Evolutionary conservation across 306 rosid genomes (phyloP), one percentile per base, ranked within the genome.

Genomic region (Oemleria cerasiformis): DNA sequence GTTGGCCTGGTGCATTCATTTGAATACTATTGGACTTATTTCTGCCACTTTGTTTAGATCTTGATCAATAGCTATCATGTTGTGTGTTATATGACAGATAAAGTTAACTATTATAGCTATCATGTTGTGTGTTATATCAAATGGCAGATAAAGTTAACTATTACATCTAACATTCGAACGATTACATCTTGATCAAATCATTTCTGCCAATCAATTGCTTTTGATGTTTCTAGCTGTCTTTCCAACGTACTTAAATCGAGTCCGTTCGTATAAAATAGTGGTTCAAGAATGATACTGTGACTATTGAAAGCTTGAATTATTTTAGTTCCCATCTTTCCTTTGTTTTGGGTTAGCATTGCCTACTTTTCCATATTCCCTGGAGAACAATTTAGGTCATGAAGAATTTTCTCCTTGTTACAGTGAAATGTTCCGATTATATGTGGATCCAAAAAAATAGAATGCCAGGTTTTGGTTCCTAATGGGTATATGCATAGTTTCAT

Each of bases 51-150:
- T 70, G 15, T 56, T 68, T 48, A 21, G 58, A 15, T 66, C 38
- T 53, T 70, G 54, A 53, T 51, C 49, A 53, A 58, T 30, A 19
- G 14, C 73, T 53, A 57, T 68, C 8, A 13, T 49, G 15, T 34
- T 49, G 38, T 38, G 20, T 68, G 47, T 50, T 15, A 8, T 13
- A 12, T 12, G 39, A 34, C 64, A 59, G n/a, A 36, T 59, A 59
- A 42, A 53, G 55, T 51, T 71, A 19, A 36, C 8, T n/a, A n/a
- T n/a, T n/a, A 57, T 25, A n/a, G 13, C 72, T 51, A 56, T 68
- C 7, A 12, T 48, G 14, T 30, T 48, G 48, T 36, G 20, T 68
- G 45, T 49, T 14, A 8, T 12, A 20, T 36, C 57, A 8, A 1
- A 10, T 10, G 36, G 14, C 63, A 58, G 17, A 34, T 58, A 58